Evolutionary conservation across 805 yeast species (phyloP).

Genomic region (Pichia sporocuriosa): DNA sequence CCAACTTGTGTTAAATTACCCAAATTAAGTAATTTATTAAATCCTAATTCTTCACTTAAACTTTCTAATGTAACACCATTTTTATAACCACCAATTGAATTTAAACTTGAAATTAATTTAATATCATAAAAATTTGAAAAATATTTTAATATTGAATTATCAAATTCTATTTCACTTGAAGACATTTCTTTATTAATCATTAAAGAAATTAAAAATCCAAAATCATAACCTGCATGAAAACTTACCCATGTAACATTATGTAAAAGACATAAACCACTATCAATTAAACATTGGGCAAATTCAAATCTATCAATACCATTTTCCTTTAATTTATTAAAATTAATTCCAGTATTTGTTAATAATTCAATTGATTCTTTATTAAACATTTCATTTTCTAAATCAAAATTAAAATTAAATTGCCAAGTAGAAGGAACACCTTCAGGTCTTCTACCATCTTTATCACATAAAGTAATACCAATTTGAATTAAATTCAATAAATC

Average conservation of each 20-base stretch:
- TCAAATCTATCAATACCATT: constrained; percentile 73
- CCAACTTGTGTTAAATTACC: constrained; percentile 46
- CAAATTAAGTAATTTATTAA: constrained; percentile 50
- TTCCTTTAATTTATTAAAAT: constrained; percentile 64
- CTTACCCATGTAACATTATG: constrained; percentile 77
- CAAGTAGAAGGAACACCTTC: constrained; percentile 70
- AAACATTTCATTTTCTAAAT: constrained; percentile 72
- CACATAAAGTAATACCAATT: constrained; percentile 72
- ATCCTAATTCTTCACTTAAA: constrained; percentile 63
- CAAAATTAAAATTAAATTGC: constrained; percentile 92
- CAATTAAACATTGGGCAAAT: constrained; percentile 79
- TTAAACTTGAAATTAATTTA: constrained; percentile 41
- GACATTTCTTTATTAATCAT: constrained; percentile 76
- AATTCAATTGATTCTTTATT: constrained; percentile 79
- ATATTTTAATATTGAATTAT: constrained; percentile 58
- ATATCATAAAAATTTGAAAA: constrained; percentile 84
- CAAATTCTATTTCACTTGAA: constrained; percentile 68
- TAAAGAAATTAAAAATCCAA: constrained; percentile 79
- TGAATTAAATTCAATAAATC: constrained; percentile 84
- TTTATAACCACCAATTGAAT: constrained; percentile 17
- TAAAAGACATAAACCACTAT: constrained; percentile 78
- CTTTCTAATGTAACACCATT: constrained; percentile 42
- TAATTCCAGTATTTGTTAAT: constrained; percentile 74
- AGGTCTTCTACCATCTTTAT: constrained; percentile 61
- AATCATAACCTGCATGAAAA: constrained; percentile 90